A percentile compares a stretch with the other conserved stretches of the same genome.
phyloP scores from a whole-genome alignment of 2,329 filamentous ascomycete genomes.

The Lecanosticta acicola region DNA sequence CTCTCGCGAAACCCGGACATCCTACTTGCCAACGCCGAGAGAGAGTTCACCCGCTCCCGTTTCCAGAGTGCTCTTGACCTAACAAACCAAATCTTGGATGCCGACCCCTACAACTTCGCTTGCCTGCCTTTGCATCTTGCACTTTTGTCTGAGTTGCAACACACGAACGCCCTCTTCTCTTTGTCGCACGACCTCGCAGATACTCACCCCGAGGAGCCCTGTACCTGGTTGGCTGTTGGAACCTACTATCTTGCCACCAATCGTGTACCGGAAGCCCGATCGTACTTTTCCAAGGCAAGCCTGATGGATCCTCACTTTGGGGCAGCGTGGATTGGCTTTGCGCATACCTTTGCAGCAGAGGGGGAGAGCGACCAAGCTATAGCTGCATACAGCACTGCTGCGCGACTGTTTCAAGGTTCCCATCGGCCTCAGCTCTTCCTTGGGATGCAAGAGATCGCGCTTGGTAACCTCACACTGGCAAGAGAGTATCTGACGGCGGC shows the following conservation, averaged over 20 bases:
- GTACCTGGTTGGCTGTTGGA: conserved; percentile 89
- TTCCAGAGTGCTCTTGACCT: conserved; percentile 82
- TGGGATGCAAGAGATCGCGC: conserved; percentile 95
- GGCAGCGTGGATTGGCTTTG: conserved; percentile 97
- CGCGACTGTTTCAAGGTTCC: conserved; percentile 90
- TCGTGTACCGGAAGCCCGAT: conserved; percentile 85
- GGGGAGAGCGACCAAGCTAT: conserved; percentile 98
- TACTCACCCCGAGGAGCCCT: conserved; percentile 82
- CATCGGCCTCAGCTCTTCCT: conserved; percentile 93
- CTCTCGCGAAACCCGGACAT: conserved; percentile 83
- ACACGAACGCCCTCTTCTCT: conserved; percentile 84
- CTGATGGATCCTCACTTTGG: conserved; percentile 98
- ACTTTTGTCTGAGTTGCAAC: conserved; percentile 78
- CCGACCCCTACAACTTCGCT: conserved; percentile 82
- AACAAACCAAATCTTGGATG: conserved; percentile 73
- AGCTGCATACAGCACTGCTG: conserved; percentile 92
- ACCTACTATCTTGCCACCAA: conserved; percentile 88
- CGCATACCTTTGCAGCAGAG: conserved; percentile 94
- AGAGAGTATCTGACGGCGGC: conserved; percentile 92
- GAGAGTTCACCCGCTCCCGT: conserved; percentile 89
- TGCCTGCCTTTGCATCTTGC: conserved; percentile 89
- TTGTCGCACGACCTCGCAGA: conserved; percentile 90
- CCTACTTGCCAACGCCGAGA: conserved; percentile 80
- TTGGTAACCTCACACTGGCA: conserved; percentile 90
- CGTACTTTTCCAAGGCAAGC: conserved; percentile 95